These are phyloP conservation scores for Setomelanomma holmii DNA, from an alignment of 2,329 filamentous ascomycete species.

Conservation along the genomic window DNA sequence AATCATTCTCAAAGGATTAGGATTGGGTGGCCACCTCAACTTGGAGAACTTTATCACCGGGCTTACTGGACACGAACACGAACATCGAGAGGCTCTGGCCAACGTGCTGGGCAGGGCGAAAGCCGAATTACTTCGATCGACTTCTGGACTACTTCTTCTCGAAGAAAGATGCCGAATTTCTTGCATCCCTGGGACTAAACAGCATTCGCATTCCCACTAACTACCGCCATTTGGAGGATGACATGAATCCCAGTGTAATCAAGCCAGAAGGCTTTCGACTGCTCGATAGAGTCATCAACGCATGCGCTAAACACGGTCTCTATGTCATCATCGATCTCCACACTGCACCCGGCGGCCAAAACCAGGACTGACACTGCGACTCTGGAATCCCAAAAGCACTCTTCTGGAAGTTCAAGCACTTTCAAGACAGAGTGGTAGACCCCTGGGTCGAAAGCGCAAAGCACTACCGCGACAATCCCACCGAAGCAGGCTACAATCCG, in stretches of 20 bases:
- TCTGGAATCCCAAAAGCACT: constrained; percentile 15
- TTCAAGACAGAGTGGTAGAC: constrained; percentile 18
- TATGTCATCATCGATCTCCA: constrained; percentile 25
- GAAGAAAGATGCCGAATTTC: constrained; percentile 18
- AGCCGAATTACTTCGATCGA: constrained; percentile 19
- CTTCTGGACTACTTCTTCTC: constrained; percentile 25
- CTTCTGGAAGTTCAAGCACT: constrained; percentile 20
- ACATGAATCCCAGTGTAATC: constrained; percentile 9
- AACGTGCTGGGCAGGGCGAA: constrained; percentile 18
- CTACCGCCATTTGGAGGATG: constrained; percentile 19
- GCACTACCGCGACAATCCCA: constrained; percentile 13
- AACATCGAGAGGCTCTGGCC: constrained; percentile 13
- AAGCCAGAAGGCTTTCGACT: constrained; percentile 15
- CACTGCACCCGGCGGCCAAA: constrained; percentile 22
- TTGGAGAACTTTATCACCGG: constrained; percentile 29
- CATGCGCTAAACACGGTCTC: constrained; percentile 14
- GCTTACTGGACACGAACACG: constrained; percentile 20
- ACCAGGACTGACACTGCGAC: constrained; percentile 24
- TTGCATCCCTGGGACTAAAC: constrained; percentile 17
- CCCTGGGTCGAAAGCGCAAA: constrained; percentile 16
- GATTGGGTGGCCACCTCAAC: constrained; percentile 20
- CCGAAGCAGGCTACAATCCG: constrained; percentile 19
- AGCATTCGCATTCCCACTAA: constrained; percentile 19
- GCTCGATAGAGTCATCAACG: constrained; percentile 13
- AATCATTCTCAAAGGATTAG: constrained; percentile 23